phyloP scores from a whole-genome alignment of 371 early-diverging fungal genomes.

The Basidiobolus meristosporus region DNA sequence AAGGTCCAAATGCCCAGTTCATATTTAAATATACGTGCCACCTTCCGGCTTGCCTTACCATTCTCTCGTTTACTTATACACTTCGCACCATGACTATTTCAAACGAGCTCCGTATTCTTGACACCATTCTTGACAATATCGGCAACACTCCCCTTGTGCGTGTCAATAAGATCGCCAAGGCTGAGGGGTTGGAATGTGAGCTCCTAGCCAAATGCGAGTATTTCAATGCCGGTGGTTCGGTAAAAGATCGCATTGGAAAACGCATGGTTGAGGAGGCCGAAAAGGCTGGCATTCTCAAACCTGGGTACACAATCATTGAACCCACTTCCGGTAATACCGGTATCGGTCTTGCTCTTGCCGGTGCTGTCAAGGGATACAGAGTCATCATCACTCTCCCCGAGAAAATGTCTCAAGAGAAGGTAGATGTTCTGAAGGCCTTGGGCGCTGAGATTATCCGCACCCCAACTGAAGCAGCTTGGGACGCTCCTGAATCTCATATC shows the following conservation, averaged over 20 bases:
- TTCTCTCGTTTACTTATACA: no score
- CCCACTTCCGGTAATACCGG: constrained; percentile 95
- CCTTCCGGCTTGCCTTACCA: no score
- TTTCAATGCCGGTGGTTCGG: constrained; percentile 94
- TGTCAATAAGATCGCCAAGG: constrained; percentile 65
- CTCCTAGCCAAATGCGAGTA: constrained; percentile 94
- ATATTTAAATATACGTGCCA: no score
- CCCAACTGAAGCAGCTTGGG: constrained; percentile 95
- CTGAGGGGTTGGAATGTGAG: constrained; percentile 82
- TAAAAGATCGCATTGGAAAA: constrained; percentile 90
- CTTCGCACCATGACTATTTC: no score
- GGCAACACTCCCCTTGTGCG: constrained; percentile 91
- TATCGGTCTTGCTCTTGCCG: constrained; percentile 80
- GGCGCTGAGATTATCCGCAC: constrained; percentile 96
- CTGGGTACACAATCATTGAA: constrained; percentile 85
- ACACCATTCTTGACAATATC: constrained; percentile 77
- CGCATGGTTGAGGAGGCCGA: constrained; percentile 94
- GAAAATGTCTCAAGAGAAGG: constrained; percentile 96
- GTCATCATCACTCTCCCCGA: constrained; percentile 93
- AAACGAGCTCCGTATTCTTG: not conserved
- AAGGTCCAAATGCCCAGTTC: no score
- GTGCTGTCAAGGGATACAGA: constrained; percentile 91
- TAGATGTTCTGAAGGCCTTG: constrained; percentile 87
- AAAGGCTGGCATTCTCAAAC: constrained; percentile 66
- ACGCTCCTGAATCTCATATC: constrained; percentile 92